Evolutionary conservation across 208 protist genomes (phyloP), one percentile per base, ranked within the genome.

Genomic region (Strigomonas galati): DNA sequence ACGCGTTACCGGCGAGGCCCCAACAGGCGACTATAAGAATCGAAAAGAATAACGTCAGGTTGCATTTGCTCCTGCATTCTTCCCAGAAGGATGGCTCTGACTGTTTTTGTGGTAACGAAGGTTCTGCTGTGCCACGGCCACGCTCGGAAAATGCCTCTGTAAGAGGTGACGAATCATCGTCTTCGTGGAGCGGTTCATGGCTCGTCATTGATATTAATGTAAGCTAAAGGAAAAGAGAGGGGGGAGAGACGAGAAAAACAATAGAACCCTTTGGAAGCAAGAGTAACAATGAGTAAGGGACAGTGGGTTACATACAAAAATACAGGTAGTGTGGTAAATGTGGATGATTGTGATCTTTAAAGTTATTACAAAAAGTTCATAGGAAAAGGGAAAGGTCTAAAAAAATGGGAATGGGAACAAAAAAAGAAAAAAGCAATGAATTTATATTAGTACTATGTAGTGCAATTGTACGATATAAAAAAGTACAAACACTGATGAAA

Each of bases 1-100:
- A 72, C 2, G 74, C 74, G 55, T 81, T 86, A 15, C 83, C 83
- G 24, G 74, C 83, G 2, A 89, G n/a, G 14, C 62, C 57, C 74
- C 76, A 65, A 58, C 74, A 74, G 61, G 72, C 66, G 19, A 89
- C 77, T 54, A 62, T 54, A 23, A 85, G 31, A 37, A 82, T 68
- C 1, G 72, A 85, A 10, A 74, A 40, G 4, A 74, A 28, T 12
- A 79, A 49, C 21, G 65, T 43, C 15, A 65, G 46, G 7, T 23
- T 31, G 4, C 24, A 35, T n/a, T 62, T 62, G 23, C 28, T 46
- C 24, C 23, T 62, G 23, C 56, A 62, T 7, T 62, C 56, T n/a
- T 62, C 56, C 14, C 2, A n/a, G 24, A 62, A 62, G 9, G 56
- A 62, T 10, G 35, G 35, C 35, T 40, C 35, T 4, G 35, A 10